Conservation (phyloP, 441 rosid genomes). For the Breynia disticha region DNA sequence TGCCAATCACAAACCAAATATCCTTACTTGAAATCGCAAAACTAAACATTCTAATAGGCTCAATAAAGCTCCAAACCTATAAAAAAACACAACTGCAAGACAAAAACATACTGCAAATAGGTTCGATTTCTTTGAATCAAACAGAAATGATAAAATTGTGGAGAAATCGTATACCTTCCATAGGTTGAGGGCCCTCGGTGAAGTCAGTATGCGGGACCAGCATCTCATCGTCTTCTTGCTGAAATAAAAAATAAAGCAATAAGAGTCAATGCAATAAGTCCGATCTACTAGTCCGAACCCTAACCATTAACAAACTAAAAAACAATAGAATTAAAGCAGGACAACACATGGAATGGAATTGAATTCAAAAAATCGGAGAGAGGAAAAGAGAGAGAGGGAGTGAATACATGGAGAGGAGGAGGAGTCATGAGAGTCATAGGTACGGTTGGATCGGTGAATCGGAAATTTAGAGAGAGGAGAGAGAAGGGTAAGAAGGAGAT, state of each 20-base stretch:
- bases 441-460: constrained; percentile 18
- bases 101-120: not conserved
- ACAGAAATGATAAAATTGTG: no score
- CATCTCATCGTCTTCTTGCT: constrained; percentile 94
- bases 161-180: constrained; percentile 49
- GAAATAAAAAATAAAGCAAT: constrained; percentile 12
- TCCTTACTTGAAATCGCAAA: not conserved
- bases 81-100: no score
- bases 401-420: constrained; percentile 2
- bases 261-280: constrained; percentile 16
- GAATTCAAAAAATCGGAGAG: constrained; percentile 8
- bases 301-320: not conserved
- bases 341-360: constrained; percentile 1
- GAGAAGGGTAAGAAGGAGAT: no score
- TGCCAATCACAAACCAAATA: not conserved
- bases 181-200: constrained; percentile 72
- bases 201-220: constrained; percentile 78
- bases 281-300: constrained; percentile 19
- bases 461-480: no score
- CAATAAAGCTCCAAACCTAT: not conserved
- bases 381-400: not conserved
- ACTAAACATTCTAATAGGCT: not conserved
- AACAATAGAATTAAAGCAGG: constrained; percentile 1
- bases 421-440: constrained; percentile 14
- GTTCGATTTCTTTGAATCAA: no score